Evolutionary conservation across 495 filamentous ascomycete species (phyloP).

Genomic region (Lasiosphaeria miniovina): DNA sequence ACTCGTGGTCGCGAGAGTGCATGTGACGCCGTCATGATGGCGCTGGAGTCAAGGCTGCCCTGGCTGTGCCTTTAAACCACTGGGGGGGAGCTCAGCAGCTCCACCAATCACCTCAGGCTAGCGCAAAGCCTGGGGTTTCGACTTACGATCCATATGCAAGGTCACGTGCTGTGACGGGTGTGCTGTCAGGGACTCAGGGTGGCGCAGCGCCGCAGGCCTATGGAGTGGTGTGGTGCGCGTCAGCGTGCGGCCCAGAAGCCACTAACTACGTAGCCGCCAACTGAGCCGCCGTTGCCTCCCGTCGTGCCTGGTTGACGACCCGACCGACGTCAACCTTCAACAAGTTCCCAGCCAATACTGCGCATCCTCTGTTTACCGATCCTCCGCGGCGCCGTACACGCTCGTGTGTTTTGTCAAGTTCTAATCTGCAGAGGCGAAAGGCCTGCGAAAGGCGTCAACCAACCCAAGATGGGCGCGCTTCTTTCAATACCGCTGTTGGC

Average conservation of each 20-base stretch:
- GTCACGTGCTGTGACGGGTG: neutral
- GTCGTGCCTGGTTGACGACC: neutral
- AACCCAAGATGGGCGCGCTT: conserved; percentile 74
- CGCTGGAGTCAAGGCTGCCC: too few species aligned
- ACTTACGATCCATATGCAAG: too few species aligned
- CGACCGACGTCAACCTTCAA: neutral
- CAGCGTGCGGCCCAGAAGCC: neutral
- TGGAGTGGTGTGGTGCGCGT: neutral
- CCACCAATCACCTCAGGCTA: too few species aligned
- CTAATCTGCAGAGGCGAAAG: conserved; percentile 1
- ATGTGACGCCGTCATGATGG: too few species aligned
- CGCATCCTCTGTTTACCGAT: neutral
- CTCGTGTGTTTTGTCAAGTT: neutral
- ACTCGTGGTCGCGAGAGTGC: too few species aligned
- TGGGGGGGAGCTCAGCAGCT: too few species aligned
- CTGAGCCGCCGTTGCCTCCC: conserved; percentile 2
- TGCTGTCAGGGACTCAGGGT: neutral
- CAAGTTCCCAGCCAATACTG: neutral
- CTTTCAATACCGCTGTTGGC: conserved; percentile 87
- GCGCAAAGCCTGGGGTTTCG: too few species aligned
- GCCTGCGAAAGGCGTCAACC: conserved; percentile 10
- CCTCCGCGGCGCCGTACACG: neutral
- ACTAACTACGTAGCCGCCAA: conserved; percentile 7
- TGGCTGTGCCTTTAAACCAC: too few species aligned
- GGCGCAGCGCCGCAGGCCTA: too few species aligned